Percentiles rank a stretch among this genome's conserved stretches.
These are phyloP conservation scores for Nicotiana attenuata DNA, from an alignment of 257 asterid genomes.

Conservation along the genomic window DNA sequence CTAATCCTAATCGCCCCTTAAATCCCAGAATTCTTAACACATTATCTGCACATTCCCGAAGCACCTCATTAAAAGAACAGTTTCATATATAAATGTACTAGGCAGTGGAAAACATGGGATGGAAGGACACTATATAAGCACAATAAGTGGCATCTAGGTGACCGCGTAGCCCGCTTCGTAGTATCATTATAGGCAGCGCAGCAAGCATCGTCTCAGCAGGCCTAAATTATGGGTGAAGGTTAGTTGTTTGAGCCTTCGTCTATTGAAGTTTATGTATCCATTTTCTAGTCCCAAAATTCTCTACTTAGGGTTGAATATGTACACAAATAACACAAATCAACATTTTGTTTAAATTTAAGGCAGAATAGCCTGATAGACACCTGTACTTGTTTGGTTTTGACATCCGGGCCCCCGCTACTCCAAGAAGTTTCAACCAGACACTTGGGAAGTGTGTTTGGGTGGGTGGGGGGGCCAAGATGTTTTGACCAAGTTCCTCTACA, in stretches of 20 bases:
- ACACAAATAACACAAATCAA: not conserved
- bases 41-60: not conserved
- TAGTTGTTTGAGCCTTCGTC: not conserved
- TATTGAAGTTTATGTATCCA: not conserved
- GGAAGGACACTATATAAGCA: not conserved
- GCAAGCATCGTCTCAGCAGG: not conserved
- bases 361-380: too few species aligned
- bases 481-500: too few species aligned
- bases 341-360: not conserved
- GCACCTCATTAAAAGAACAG: not conserved
- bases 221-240: not conserved
- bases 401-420: too few species aligned
- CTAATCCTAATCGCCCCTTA: not conserved
- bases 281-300: not conserved
- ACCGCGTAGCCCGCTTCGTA: not conserved
- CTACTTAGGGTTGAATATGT: not conserved
- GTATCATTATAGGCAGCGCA: not conserved
- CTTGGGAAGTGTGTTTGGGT: too few species aligned
- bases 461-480: too few species aligned
- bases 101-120: not conserved
- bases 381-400: too few species aligned
- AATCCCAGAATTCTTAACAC: not conserved
- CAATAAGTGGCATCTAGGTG: conserved; percentile 8
- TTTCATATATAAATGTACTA: not conserved
- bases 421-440: too few species aligned